These are phyloP conservation scores for Saturnispora quitensis DNA, from an alignment of 805 yeast genomes.

Conservation along the genomic window DNA sequence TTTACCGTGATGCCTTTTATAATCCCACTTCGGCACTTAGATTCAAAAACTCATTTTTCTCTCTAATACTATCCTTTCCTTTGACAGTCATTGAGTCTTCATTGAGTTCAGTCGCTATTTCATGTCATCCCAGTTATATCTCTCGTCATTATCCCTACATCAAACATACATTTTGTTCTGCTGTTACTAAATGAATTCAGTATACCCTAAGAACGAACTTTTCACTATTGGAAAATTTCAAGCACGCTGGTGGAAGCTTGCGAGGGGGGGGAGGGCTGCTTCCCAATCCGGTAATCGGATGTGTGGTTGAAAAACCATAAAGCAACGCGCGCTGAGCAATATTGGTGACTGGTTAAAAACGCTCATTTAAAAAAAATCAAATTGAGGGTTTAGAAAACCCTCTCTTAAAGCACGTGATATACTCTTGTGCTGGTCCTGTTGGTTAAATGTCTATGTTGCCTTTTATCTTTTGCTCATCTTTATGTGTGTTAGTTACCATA, in stretches of 20 bases:
- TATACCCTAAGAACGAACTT: neutral
- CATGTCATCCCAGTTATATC: neutral
- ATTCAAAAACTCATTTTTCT: no score
- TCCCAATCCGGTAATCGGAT: neutral
- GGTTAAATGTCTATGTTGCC: neutral
- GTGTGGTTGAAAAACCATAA: neutral
- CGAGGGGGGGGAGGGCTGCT: neutral
- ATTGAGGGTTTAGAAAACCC: neutral
- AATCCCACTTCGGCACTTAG: no score
- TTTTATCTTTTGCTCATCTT: neutral
- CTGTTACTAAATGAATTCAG: neutral
- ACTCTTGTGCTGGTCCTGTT: no score
- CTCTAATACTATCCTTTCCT: no score
- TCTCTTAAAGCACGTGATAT: neutral
- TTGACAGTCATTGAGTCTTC: no score
- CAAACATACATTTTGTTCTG: constrained; percentile 7
- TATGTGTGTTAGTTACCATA: no score
- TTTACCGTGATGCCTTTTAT: no score
- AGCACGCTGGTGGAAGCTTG: constrained; percentile 1
- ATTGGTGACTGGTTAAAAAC: neutral
- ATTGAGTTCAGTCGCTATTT: no score
- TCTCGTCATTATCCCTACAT: neutral
- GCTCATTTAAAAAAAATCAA: neutral
- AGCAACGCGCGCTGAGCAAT: neutral
- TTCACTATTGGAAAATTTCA: constrained; percentile 1